Evolutionary conservation across 768 basidiomycete species (phyloP).

Genomic region (Hericium rajendrae): DNA sequence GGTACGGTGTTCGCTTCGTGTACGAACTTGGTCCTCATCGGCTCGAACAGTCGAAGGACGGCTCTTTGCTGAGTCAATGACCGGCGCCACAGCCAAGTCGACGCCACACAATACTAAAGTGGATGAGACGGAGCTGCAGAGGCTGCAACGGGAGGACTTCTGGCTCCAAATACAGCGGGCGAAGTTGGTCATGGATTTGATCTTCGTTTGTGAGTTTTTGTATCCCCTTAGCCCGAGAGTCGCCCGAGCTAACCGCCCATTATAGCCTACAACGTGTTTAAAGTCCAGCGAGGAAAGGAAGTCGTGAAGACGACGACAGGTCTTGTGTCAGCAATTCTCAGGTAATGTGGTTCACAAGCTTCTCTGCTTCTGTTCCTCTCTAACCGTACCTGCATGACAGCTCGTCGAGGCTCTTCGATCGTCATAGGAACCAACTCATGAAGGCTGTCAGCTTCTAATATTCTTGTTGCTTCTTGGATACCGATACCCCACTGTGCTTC

Average conservation of each 20-base stretch:
- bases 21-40: constrained; percentile 3
- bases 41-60: constrained; percentile 52
- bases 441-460: constrained; percentile 33
- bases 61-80: constrained; percentile 64
- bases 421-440: constrained; percentile 51
- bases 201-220: constrained; percentile 67
- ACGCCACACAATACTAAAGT: constrained; percentile 45
- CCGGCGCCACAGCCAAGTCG: constrained; percentile 60
- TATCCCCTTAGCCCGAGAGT: constrained; percentile 9
- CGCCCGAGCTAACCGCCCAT: neutral
- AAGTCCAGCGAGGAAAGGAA: constrained; percentile 49
- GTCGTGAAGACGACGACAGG: constrained; percentile 58
- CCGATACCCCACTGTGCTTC: constrained; percentile 1
- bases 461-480: constrained; percentile 5
- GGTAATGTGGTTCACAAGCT: constrained; percentile 32
- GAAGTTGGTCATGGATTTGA: constrained; percentile 76
- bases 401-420: constrained; percentile 66
- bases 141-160: constrained; percentile 62
- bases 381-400: constrained; percentile 26
- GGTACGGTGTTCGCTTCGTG: constrained; percentile 28
- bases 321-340: constrained; percentile 59
- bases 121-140: constrained; percentile 60
- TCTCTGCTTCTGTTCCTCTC: constrained; percentile 9
- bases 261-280: constrained; percentile 74
- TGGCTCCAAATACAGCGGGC: constrained; percentile 64